These are phyloP conservation scores for Podospora pseudopauciseta DNA, from an alignment of 495 filamentous ascomycete genomes.

Conservation along the genomic window DNA sequence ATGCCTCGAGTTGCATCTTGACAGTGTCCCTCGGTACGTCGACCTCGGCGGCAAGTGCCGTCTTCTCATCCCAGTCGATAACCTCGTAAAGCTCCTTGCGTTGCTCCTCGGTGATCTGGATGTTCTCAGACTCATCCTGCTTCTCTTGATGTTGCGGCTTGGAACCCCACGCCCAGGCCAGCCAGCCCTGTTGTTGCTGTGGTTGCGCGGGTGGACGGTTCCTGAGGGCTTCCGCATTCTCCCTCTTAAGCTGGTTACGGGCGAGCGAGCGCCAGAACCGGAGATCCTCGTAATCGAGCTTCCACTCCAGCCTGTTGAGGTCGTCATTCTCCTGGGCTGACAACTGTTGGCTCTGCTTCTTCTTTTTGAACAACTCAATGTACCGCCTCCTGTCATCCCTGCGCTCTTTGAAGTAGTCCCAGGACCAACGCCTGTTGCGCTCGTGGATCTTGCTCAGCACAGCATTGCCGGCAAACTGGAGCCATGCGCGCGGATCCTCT, in stretches of 20 bases:
- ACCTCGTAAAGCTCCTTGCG: slow-evolving; percentile 94
- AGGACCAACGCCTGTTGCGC: slow-evolving; percentile 82
- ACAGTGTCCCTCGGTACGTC: slow-evolving; percentile 86
- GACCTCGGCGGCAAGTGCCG: slow-evolving; percentile 76
- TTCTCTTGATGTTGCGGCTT: slow-evolving; percentile 60
- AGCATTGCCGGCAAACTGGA: slow-evolving; percentile 82
- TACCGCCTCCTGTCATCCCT: slow-evolving; percentile 86
- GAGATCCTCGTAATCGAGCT: slow-evolving; percentile 90
- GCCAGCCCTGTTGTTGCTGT: slow-evolving; percentile 69
- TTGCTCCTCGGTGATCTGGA: slow-evolving; percentile 88
- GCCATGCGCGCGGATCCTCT: slow-evolving; percentile 88
- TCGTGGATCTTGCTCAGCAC: slow-evolving; percentile 92
- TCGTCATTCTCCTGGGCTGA: slow-evolving; percentile 65
- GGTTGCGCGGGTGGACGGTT: slow-evolving; percentile 44
- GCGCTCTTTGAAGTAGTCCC: slow-evolving; percentile 89
- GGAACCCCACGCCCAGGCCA: slow-evolving; percentile 81
- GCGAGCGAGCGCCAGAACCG: slow-evolving; percentile 95
- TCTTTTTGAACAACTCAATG: slow-evolving; percentile 91
- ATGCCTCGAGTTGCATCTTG: slow-evolving; percentile 86
- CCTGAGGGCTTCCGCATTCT: slow-evolving; percentile 72
- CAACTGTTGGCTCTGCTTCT: slow-evolving; percentile 73
- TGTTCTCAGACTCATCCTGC: slow-evolving; percentile 58
- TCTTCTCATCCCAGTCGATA: slow-evolving; percentile 98
- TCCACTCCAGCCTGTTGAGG: slow-evolving; percentile 73
- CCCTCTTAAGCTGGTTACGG: slow-evolving; percentile 89